These are phyloP conservation scores for Mortierella hygrophila DNA, from an alignment of 192 early-diverging fungal species.

Conservation along the genomic window DNA sequence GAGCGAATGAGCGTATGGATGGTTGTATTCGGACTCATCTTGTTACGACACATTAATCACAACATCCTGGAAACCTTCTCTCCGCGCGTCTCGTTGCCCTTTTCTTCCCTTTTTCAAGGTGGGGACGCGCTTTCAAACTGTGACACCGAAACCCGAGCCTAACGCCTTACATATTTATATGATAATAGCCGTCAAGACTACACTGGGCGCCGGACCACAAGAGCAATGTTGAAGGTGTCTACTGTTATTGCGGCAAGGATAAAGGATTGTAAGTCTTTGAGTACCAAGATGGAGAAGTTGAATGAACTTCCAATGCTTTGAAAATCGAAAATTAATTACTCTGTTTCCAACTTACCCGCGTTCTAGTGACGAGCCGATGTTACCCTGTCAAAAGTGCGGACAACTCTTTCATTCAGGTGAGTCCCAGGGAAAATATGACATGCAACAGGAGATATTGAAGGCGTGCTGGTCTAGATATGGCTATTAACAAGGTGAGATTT, in stretches of 20 bases:
- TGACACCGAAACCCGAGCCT: neutral
- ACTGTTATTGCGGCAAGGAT: constrained; percentile 87
- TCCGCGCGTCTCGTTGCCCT: neutral
- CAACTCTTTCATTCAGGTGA: constrained; percentile 85
- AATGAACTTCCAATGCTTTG: too few relatives aligned
- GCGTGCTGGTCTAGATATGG: neutral
- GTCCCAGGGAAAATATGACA: neutral
- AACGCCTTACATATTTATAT: neutral
- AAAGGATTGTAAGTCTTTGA: constrained; percentile 59
- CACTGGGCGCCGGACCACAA: constrained; percentile 47
- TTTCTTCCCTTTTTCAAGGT: neutral
- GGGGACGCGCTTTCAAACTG: neutral
- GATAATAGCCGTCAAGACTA: constrained; percentile 22
- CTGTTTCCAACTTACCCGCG: neutral
- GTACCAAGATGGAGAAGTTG: too few relatives aligned
- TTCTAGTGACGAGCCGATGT: constrained; percentile 73
- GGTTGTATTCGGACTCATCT: too few relatives aligned
- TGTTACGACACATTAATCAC: neutral
- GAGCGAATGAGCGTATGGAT: too few relatives aligned
- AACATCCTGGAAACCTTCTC: too few relatives aligned
- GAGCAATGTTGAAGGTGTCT: constrained; percentile 65
- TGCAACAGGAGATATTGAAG: neutral
- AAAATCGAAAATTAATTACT: neutral
- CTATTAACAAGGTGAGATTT: neutral
- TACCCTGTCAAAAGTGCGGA: constrained; percentile 73